Evolutionary conservation across 768 basidiomycete species (phyloP).

Genomic region (Collybia nuda): DNA sequence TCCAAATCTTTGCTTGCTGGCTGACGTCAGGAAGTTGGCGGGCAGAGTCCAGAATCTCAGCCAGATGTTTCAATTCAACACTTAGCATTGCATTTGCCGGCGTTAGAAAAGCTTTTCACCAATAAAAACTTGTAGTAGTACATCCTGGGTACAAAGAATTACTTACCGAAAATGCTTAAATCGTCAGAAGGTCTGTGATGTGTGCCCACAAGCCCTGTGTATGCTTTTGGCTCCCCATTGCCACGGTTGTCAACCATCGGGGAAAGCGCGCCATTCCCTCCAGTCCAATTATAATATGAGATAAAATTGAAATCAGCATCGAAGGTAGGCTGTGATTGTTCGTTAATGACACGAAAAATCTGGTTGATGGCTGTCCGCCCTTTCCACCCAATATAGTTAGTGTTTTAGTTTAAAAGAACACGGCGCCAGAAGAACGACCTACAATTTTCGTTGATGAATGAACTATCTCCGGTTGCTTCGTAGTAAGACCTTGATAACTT

Average conservation of each 20-base stretch:
- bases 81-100: conserved; percentile 84
- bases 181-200: conserved; percentile 80
- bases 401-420: background rate
- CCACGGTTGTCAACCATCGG: conserved; percentile 67
- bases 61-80: conserved; percentile 65
- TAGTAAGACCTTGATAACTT: conserved; percentile 77
- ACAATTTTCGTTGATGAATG: conserved; percentile 75
- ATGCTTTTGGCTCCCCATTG: conserved; percentile 75
- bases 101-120: conserved; percentile 60
- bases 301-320: conserved; percentile 71
- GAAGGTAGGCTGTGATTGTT: conserved; percentile 74
- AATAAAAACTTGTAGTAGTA: background rate
- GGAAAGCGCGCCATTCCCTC: conserved; percentile 59
- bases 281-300: conserved; percentile 84
- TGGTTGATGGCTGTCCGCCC: conserved; percentile 69
- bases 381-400: conserved; percentile 21
- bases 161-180: conserved; percentile 59
- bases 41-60: conserved; percentile 53
- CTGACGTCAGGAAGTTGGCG: conserved; percentile 51
- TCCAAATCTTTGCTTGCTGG: conserved; percentile 54
- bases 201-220: conserved; percentile 75
- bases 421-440: conserved; percentile 15
- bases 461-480: conserved; percentile 65
- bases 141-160: conserved; percentile 5
- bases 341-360: conserved; percentile 74